phyloP scores from a whole-genome alignment of 2,329 filamentous ascomycete genomes.

The Calonectria hawksworthii region DNA sequence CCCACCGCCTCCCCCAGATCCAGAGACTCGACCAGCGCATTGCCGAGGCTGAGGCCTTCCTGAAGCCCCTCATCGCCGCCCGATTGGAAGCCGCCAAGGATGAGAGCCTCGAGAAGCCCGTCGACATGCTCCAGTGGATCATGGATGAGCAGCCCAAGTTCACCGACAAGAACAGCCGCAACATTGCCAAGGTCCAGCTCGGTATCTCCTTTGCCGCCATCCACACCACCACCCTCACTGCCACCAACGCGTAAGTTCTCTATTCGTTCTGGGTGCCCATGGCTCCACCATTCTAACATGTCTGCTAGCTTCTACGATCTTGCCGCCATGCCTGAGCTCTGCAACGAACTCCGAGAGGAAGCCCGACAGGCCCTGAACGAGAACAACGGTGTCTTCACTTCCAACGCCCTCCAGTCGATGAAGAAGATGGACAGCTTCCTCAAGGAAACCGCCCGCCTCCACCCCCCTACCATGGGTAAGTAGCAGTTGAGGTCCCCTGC shows the following conservation, averaged over 20 bases:
- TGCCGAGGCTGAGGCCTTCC: conserved; percentile 50
- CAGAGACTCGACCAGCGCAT: conserved; percentile 50
- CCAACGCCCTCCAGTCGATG: conserved; percentile 53
- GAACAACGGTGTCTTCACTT: conserved; percentile 51
- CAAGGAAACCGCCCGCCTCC: conserved; percentile 53
- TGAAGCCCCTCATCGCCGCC: conserved; percentile 52
- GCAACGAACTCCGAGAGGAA: conserved; percentile 66
- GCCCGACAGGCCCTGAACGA: conserved; percentile 55
- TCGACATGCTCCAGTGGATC: conserved; percentile 65
- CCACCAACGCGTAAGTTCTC: conserved; percentile 57
- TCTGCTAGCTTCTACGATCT: conserved; percentile 62
- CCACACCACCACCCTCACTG: conserved; percentile 62
- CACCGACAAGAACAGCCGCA: conserved; percentile 47
- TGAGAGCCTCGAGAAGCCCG: conserved; percentile 49
- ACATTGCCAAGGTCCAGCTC: conserved; percentile 59
- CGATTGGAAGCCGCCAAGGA: conserved; percentile 40
- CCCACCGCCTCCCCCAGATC: conserved; percentile 51
- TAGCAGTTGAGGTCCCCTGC: too few relatives aligned
- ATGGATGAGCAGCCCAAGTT: conserved; percentile 55
- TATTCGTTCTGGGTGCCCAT: fast-evolving
- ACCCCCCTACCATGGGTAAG: conserved; percentile 50
- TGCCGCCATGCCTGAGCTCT: conserved; percentile 62
- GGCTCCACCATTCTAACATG: neutral
- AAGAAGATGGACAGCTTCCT: conserved; percentile 59
- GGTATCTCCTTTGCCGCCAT: conserved; percentile 64